These are phyloP conservation scores for Solanum sejunctum DNA, from an alignment of 257 asterid genomes.

Conservation along the genomic window DNA sequence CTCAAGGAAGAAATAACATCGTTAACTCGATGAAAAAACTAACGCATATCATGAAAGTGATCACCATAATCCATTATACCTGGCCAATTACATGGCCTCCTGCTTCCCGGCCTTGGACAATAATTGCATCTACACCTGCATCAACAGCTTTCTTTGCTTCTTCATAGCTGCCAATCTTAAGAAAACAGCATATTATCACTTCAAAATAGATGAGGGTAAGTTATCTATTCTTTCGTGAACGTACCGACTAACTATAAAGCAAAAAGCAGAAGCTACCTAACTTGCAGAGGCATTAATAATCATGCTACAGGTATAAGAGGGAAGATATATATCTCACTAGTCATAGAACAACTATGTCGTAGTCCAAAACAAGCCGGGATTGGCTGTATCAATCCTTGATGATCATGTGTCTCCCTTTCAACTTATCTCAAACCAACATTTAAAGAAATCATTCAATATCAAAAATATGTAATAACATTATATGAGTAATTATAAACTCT, in stretches of 20 bases:
- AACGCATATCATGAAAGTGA: not conserved
- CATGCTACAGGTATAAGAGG: not conserved
- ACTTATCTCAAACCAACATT: not conserved
- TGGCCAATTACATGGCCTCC: constrained; percentile 90
- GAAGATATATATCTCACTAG: not conserved
- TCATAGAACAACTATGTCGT: not conserved
- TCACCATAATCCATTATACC: constrained; percentile 20
- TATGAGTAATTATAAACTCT: not conserved
- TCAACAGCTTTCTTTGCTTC: constrained; percentile 57
- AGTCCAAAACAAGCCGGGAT: not conserved
- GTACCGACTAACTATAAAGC: not conserved
- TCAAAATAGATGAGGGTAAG: not conserved
- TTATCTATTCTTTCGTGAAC: not conserved
- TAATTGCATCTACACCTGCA: constrained; percentile 74
- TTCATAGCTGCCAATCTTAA: constrained; percentile 73
- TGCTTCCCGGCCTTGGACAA: constrained; percentile 86
- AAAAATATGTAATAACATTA: not conserved
- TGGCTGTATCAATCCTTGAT: not conserved
- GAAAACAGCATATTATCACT: not conserved
- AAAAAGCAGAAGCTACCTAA: not conserved
- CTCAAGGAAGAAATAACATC: not conserved
- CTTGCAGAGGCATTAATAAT: not conserved
- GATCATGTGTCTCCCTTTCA: not conserved
- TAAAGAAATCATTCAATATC: not conserved
- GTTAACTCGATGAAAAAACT: not conserved